These are phyloP conservation scores for Penicillium brasilianum DNA, from an alignment of 2,329 filamentous ascomycete genomes.

Conservation along the genomic window DNA sequence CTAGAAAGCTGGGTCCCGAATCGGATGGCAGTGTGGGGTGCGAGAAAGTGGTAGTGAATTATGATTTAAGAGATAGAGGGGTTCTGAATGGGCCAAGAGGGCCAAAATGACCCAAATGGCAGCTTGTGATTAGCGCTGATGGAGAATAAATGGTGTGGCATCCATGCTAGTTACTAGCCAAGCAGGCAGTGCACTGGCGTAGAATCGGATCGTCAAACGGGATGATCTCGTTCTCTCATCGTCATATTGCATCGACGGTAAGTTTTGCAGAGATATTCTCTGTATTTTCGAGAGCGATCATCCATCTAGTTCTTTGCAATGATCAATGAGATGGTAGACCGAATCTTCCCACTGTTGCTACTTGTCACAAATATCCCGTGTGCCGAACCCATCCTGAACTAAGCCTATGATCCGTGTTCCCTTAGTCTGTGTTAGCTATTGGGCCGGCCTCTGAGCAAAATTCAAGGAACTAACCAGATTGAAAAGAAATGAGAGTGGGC, in stretches of 20 bases:
- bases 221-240: neutral
- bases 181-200: conserved; percentile 1
- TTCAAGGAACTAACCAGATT: neutral
- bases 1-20: neutral
- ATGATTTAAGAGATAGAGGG: neutral
- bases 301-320: neutral
- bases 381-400: no score
- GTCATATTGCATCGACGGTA: neutral
- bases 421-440: neutral
- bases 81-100: neutral
- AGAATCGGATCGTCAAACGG: neutral
- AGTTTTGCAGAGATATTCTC: neutral
- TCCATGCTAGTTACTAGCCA: neutral
- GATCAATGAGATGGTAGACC: neutral
- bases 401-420: no score
- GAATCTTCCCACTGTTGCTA: neutral
- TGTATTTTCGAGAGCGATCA: neutral
- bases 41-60: neutral
- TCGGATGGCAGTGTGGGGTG: neutral
- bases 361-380: neutral
- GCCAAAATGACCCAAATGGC: conserved; percentile 6
- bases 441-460: neutral
- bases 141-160: conserved; percentile 2
- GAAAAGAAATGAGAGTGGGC: neutral
- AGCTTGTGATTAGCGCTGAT: conserved; percentile 16